phyloP scores from a whole-genome alignment of 768 basidiomycete species.

The Amanita jacksonii region DNA sequence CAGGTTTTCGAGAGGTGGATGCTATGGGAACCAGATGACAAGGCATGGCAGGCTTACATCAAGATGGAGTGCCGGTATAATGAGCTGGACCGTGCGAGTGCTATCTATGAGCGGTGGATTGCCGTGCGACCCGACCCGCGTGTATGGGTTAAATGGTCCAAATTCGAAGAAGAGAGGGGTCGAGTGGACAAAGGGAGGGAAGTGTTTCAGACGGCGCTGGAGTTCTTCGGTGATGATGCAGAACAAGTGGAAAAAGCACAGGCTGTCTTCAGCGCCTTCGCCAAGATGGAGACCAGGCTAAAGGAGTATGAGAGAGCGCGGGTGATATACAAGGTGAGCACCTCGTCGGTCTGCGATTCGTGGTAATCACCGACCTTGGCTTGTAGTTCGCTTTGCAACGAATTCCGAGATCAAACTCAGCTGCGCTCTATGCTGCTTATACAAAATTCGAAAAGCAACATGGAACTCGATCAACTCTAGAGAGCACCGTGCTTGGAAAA shows the following conservation, averaged over 20 bases:
- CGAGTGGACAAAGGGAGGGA: slow-evolving; percentile 30
- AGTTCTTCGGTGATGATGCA: slow-evolving; percentile 66
- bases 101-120: slow-evolving; percentile 89
- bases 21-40: slow-evolving; percentile 99
- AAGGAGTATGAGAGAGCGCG: slow-evolving; percentile 97
- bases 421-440: slow-evolving; percentile 80
- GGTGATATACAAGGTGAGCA: slow-evolving; percentile 87
- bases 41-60: slow-evolving; percentile 99
- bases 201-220: slow-evolving; percentile 65
- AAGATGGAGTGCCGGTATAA: slow-evolving; percentile 93
- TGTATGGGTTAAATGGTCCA: slow-evolving; percentile 78
- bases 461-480: slow-evolving; percentile 79
- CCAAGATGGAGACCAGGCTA: slow-evolving; percentile 92
- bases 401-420: slow-evolving; percentile 88
- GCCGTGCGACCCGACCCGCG: slow-evolving; percentile 69
- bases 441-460: slow-evolving; percentile 99
- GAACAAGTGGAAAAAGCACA: slow-evolving; percentile 80
- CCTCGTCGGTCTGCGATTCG: neutral
- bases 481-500: slow-evolving; percentile 91
- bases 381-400: slow-evolving; percentile 87
- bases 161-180: slow-evolving; percentile 83
- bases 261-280: slow-evolving; percentile 74
- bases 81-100: slow-evolving; percentile 85
- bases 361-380: neutral
- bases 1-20: slow-evolving; percentile 99